Evolutionary conservation across 805 yeast species (phyloP).

Genomic region (Hanseniaspora vineae): DNA sequence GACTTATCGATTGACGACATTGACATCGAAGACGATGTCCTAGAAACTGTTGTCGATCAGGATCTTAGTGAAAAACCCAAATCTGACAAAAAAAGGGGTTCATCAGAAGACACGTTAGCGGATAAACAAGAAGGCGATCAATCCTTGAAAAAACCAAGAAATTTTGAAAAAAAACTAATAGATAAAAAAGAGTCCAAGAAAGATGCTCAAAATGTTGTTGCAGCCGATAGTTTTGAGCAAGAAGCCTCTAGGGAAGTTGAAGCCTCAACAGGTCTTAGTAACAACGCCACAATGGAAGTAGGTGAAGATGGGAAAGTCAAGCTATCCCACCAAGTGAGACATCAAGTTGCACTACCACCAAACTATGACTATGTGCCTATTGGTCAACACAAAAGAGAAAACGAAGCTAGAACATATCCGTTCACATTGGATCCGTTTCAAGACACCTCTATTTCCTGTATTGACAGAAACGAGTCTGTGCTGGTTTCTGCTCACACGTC

Average conservation of each 20-base stretch:
- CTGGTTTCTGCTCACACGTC: conserved; percentile 98
- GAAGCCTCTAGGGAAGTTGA: conserved; percentile 83
- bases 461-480: conserved; percentile 96
- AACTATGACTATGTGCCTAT: conserved; percentile 80
- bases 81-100: conserved; percentile 4
- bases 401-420: conserved; percentile 86
- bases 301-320: conserved; percentile 39
- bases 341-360: conserved; percentile 94
- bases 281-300: conserved; percentile 23
- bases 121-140: conserved; percentile 13
- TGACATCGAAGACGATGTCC: conserved; percentile 11
- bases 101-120: conserved; percentile 11
- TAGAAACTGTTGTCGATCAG: conserved; percentile 9
- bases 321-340: conserved; percentile 87
- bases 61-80: conserved; percentile 11
- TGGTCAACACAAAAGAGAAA: conserved; percentile 64
- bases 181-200: conserved; percentile 29
- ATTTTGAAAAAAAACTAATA: conserved; percentile 16
- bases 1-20: conserved; percentile 12
- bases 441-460: conserved; percentile 90
- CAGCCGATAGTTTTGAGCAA: conserved; percentile 70
- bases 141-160: conserved; percentile 17
- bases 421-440: conserved; percentile 91
- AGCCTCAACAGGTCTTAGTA: conserved; percentile 58
- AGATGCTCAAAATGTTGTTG: conserved; percentile 53